phyloP scores from a whole-genome alignment of 2,329 filamentous ascomycete genomes.

The Diaporthe sp. region DNA sequence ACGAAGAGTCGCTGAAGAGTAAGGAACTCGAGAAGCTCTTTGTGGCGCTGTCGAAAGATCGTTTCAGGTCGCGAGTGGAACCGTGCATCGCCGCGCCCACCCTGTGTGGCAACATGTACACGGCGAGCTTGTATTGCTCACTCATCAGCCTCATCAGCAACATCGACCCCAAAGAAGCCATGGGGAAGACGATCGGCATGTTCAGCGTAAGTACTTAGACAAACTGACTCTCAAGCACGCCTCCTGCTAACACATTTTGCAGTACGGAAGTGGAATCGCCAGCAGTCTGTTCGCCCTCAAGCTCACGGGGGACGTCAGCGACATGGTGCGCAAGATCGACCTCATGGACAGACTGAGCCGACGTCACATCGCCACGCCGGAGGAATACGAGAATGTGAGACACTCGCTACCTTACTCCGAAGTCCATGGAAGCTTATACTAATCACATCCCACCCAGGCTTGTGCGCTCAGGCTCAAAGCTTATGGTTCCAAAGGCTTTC shows the following conservation, averaged over 20 bases:
- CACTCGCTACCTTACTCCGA: background rate
- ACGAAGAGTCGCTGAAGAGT: constrained; percentile 83
- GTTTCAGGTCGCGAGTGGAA: constrained; percentile 82
- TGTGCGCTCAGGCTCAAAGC: constrained; percentile 86
- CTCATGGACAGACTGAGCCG: constrained; percentile 77
- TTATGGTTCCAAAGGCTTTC: constrained; percentile 85
- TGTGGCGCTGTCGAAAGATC: constrained; percentile 86
- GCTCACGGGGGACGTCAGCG: constrained; percentile 77
- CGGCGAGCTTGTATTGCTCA: constrained; percentile 81
- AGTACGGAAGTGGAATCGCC: constrained; percentile 25
- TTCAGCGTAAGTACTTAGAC: constrained; percentile 86
- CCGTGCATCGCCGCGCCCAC: constrained; percentile 83
- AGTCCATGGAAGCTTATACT: background rate
- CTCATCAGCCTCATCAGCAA: constrained; percentile 78
- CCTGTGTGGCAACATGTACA: constrained; percentile 80
- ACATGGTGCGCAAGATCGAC: constrained; percentile 77
- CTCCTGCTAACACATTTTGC: no score
- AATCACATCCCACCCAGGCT: constrained; percentile 64
- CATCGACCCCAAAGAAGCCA: constrained; percentile 72
- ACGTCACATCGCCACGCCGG: constrained; percentile 76
- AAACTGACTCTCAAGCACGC: constrained; percentile 51
- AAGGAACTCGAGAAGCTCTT: constrained; percentile 90
- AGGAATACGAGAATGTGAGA: constrained; percentile 81
- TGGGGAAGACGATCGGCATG: constrained; percentile 80
- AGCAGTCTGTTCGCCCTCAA: constrained; percentile 65